These are phyloP conservation scores for Geosiphon pyriformis DNA, from an alignment of 192 early-diverging fungal genomes.

Conservation along the genomic window DNA sequence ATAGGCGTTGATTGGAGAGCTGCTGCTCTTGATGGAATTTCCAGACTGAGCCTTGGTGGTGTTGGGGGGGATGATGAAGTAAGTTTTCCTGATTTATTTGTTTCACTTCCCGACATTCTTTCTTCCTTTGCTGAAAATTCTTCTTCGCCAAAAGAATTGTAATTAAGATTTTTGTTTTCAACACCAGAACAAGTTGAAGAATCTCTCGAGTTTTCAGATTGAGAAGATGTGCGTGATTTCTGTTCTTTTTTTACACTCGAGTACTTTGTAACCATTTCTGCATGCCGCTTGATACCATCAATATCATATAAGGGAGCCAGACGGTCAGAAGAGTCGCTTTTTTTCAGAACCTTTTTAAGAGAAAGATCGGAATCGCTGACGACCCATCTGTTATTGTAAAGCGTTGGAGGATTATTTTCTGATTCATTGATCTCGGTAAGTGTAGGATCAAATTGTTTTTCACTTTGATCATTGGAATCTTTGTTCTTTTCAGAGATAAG, in stretches of 20 bases:
- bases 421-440: neutral
- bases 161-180: neutral
- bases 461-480: neutral
- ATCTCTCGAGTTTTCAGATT: constrained; percentile 2
- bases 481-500: neutral
- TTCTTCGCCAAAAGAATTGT: neutral
- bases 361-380: constrained; percentile 2
- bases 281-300: constrained; percentile 20
- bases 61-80: neutral
- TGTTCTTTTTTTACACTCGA: constrained; percentile 4
- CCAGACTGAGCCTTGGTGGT: neutral
- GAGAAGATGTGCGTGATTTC: constrained; percentile 3
- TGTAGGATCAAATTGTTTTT: too few relatives aligned
- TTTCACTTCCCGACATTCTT: too few relatives aligned
- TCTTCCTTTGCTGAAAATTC: neutral
- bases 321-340: neutral
- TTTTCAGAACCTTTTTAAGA: neutral
- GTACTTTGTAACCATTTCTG: constrained; percentile 19
- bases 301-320: constrained; percentile 19
- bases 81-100: neutral
- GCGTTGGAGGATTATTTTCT: too few relatives aligned
- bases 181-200: neutral
- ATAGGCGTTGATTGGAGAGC: neutral
- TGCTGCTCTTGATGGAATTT: too few relatives aligned
- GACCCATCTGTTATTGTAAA: neutral